A percentile compares a stretch with the other conserved stretches of the same genome.
phyloP scores from a whole-genome alignment of 164 flowering plant genomes.

The Chimonanthus praecox region DNA sequence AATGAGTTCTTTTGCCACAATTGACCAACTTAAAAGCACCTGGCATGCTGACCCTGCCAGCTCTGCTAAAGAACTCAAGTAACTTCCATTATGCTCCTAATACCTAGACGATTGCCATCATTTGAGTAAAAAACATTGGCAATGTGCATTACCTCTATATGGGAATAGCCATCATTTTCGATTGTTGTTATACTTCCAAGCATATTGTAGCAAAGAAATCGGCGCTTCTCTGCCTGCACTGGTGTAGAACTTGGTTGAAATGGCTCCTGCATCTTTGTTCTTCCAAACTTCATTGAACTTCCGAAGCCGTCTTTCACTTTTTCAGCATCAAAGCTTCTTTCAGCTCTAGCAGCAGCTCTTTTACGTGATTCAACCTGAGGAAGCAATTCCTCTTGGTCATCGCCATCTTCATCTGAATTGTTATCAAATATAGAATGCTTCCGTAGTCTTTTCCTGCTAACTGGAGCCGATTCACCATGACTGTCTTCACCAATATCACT shows the following conservation, averaged over 20 bases:
- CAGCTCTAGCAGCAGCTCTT: constrained; percentile 29
- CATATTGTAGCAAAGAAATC: constrained; percentile 92
- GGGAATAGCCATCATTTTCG: constrained; percentile 78
- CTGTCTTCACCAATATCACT: constrained; percentile 74
- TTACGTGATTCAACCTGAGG: constrained; percentile 40
- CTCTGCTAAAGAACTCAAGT: background rate
- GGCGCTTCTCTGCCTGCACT: constrained; percentile 62
- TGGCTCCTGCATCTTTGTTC: constrained; percentile 66
- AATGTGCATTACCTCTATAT: constrained; percentile 63
- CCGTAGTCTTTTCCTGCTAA: constrained; percentile 58
- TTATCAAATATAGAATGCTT: constrained; percentile 42
- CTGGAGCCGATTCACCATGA: constrained; percentile 50
- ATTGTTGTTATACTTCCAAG: constrained; percentile 81
- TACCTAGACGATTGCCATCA: background rate
- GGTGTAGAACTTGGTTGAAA: constrained; percentile 96
- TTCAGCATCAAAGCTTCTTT: constrained; percentile 27
- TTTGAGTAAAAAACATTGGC: background rate
- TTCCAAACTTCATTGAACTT: constrained; percentile 20
- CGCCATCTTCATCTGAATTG: constrained; percentile 38
- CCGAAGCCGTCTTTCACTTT: constrained; percentile 26
- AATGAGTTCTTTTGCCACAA: background rate
- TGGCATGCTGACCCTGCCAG: background rate
- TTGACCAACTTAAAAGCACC: background rate
- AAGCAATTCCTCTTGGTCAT: constrained; percentile 30
- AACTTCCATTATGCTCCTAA: background rate